These are phyloP conservation scores for Tricholoma sp. DNA, from an alignment of 768 basidiomycete species.

Conservation along the genomic window DNA sequence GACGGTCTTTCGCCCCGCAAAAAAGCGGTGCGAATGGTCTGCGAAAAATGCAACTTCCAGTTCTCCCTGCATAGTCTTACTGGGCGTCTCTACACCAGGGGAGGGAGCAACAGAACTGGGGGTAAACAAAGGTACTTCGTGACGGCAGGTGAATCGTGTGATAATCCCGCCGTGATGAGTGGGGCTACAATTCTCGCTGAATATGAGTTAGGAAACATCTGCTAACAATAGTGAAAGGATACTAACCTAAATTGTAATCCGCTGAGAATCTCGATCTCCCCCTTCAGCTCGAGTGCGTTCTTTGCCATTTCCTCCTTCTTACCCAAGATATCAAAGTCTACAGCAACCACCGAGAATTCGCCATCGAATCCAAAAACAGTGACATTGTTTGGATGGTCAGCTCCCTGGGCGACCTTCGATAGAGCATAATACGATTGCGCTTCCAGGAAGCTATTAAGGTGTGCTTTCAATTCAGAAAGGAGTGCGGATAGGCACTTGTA, in stretches of 20 bases:
- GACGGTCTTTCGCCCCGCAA: constrained; percentile 51
- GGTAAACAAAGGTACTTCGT: constrained; percentile 7
- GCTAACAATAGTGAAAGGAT: constrained; percentile 8
- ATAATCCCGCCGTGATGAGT: constrained; percentile 28
- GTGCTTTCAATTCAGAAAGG: constrained; percentile 20
- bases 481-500: constrained; percentile 28
- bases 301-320: constrained; percentile 26
- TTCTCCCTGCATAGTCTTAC: constrained; percentile 47
- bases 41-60: constrained; percentile 47
- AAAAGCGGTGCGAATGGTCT: constrained; percentile 46
- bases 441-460: constrained; percentile 28
- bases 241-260: constrained; percentile 31
- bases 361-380: constrained; percentile 43
- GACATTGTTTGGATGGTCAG: constrained; percentile 4
- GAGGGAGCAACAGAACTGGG: too few species aligned
- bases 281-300: constrained; percentile 26
- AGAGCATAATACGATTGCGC: constrained; percentile 30
- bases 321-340: constrained; percentile 32
- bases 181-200: constrained; percentile 27
- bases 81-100: neutral
- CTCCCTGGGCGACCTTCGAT: constrained; percentile 12
- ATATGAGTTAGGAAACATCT: neutral
- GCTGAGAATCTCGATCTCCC: constrained; percentile 28
- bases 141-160: constrained; percentile 33
- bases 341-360: constrained; percentile 43